Evolutionary conservation across 306 rosid genomes (phyloP).

Genomic region (Lathyrus sativus): DNA sequence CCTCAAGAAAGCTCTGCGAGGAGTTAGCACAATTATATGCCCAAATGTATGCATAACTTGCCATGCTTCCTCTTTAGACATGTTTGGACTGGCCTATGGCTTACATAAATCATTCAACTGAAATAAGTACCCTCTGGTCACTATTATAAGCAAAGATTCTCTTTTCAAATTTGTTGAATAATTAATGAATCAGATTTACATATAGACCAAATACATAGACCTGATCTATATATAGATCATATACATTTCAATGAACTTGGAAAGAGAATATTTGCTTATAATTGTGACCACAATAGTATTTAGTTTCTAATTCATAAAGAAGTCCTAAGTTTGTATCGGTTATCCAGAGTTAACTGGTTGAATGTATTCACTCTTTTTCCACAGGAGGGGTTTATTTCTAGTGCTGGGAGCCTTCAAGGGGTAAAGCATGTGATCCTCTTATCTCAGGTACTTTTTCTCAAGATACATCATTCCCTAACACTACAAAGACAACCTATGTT

Average conservation of each 20-base stretch:
- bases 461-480: conserved; percentile 1
- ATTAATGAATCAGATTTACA: no score
- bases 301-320: not conserved
- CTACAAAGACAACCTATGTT: conserved; percentile 29
- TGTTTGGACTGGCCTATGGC: not conserved
- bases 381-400: conserved; percentile 89
- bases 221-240: no score
- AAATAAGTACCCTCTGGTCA: not conserved
- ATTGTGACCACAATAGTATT: no score
- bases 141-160: no score
- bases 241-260: no score
- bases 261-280: no score
- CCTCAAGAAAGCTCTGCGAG: conserved; percentile 70
- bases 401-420: conserved; percentile 65
- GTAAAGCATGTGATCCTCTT: conserved; percentile 75
- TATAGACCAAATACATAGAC: no score
- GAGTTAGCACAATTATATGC: conserved; percentile 83
- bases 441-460: conserved; percentile 66
- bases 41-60: conserved; percentile 67
- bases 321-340: not conserved
- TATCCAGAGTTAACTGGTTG: not conserved
- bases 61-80: conserved; percentile 28
- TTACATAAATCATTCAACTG: not conserved
- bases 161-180: no score
- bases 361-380: conserved; percentile 26